Evolutionary conservation across 139 green algal genomes (phyloP).

Genomic region (Nannochloris sp.): DNA sequence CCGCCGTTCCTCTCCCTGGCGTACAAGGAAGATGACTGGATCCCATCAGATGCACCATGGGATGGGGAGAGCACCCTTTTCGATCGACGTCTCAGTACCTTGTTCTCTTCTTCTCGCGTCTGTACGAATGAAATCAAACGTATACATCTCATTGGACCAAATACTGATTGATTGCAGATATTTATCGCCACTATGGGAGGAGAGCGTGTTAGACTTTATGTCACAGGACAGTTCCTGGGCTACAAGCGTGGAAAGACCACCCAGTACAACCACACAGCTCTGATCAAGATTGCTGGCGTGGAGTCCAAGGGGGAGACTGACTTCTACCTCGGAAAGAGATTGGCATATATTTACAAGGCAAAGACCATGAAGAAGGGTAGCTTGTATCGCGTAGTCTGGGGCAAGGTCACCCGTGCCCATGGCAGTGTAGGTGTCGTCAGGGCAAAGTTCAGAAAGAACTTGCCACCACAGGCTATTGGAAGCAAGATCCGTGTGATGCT

Average conservation of each 20-base stretch:
- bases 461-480: constrained; percentile 76
- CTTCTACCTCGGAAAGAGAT: constrained; percentile 95
- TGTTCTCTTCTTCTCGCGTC: too few relatives aligned
- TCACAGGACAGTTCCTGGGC: constrained; percentile 54
- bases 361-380: constrained; percentile 93
- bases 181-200: constrained; percentile 15
- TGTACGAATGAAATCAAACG: too few relatives aligned
- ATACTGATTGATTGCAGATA: too few relatives aligned
- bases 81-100: too few relatives aligned
- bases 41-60: too few relatives aligned
- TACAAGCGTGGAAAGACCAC: constrained; percentile 69
- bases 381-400: constrained; percentile 90
- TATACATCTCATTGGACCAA: too few relatives aligned
- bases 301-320: constrained; percentile 73
- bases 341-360: constrained; percentile 99
- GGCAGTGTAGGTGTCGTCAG: constrained; percentile 82
- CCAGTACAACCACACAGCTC: constrained; percentile 78
- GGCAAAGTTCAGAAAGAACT: constrained; percentile 93
- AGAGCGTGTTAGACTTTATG: constrained; percentile 51
- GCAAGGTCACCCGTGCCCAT: constrained; percentile 83
- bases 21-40: too few relatives aligned
- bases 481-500: constrained; percentile 75
- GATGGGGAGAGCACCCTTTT: too few relatives aligned
- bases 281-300: constrained; percentile 92
- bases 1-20: too few relatives aligned